Conservation (phyloP, 1,284 basidiomycete genomes). For the Ganoderma sinense region DNA sequence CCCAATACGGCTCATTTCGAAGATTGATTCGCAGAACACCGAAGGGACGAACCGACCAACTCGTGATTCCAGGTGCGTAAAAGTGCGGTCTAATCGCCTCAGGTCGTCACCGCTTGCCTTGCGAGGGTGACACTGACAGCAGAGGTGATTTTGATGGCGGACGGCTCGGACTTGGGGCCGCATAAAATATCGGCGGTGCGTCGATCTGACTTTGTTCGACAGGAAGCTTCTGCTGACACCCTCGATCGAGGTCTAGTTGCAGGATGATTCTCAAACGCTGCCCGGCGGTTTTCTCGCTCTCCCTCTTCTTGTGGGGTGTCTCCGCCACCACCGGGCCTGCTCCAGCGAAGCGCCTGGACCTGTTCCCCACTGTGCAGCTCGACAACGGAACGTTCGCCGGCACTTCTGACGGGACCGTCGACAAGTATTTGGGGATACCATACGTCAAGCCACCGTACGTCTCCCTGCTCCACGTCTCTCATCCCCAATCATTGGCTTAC, state of each 20-base stretch:
- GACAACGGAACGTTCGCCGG: slow-evolving; percentile 12
- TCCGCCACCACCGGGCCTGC: background rate
- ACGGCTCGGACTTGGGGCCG: background rate
- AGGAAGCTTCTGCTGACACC: no score
- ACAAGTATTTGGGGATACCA: slow-evolving; percentile 59
- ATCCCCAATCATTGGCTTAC: background rate
- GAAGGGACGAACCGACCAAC: background rate
- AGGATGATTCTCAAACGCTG: background rate
- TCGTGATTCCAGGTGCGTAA: background rate
- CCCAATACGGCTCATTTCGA: background rate
- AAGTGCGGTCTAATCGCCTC: background rate
- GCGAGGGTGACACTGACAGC: no score
- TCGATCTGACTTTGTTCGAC: background rate
- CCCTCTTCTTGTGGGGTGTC: background rate
- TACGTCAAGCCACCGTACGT: slow-evolving; percentile 54
- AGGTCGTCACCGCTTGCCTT: background rate
- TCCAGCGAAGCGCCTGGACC: background rate
- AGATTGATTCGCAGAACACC: background rate
- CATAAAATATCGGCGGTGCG: background rate
- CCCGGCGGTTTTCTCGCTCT: background rate
- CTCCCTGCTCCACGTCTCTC: background rate
- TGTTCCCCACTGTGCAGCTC: background rate
- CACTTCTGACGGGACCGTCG: slow-evolving; percentile 28
- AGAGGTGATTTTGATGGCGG: background rate
- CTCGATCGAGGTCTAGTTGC: background rate